These are phyloP conservation scores for Knoxdaviesia capensis DNA, from an alignment of 2,329 filamentous ascomycete species.

Conservation along the genomic window DNA sequence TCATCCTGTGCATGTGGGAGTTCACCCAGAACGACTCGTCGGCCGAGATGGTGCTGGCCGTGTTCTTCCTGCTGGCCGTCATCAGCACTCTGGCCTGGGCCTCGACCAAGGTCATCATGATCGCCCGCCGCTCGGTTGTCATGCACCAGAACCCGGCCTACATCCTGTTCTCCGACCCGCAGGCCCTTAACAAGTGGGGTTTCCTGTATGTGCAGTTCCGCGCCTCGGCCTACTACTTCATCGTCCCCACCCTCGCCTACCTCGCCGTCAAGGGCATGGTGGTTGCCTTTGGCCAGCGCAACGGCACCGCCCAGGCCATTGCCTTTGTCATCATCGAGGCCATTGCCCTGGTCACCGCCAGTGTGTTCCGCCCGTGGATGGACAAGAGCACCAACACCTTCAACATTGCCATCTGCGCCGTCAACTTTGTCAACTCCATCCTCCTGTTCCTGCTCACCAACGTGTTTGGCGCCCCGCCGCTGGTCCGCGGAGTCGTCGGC, in stretches of 20 bases:
- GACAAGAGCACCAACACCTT: constrained; percentile 96
- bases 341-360: constrained; percentile 53
- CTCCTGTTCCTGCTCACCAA: constrained; percentile 78
- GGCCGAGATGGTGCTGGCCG: constrained; percentile 67
- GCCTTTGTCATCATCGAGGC: constrained; percentile 71
- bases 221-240: constrained; percentile 88
- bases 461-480: constrained; percentile 63
- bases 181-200: constrained; percentile 90
- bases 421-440: constrained; percentile 83
- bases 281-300: constrained; percentile 58
- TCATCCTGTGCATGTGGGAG: constrained; percentile 83
- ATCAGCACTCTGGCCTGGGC: constrained; percentile 65
- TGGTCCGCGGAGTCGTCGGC: constrained; percentile 76
- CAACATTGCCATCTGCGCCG: constrained; percentile 76
- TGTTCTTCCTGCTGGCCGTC: constrained; percentile 77
- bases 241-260: constrained; percentile 61
- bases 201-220: constrained; percentile 96
- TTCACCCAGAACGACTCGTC: constrained; percentile 70
- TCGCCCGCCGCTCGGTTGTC: constrained; percentile 69
- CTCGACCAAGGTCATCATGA: constrained; percentile 69
- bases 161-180: constrained; percentile 90
- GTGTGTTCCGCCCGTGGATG: constrained; percentile 85
- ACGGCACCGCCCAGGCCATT: constrained; percentile 55
- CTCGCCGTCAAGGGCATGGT: constrained; percentile 78
- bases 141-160: constrained; percentile 96